Percentiles rank a stretch among this genome's conserved stretches.
Conservation (phyloP, 1,284 basidiomycete species). For the Prillingera fragicola region DNA sequence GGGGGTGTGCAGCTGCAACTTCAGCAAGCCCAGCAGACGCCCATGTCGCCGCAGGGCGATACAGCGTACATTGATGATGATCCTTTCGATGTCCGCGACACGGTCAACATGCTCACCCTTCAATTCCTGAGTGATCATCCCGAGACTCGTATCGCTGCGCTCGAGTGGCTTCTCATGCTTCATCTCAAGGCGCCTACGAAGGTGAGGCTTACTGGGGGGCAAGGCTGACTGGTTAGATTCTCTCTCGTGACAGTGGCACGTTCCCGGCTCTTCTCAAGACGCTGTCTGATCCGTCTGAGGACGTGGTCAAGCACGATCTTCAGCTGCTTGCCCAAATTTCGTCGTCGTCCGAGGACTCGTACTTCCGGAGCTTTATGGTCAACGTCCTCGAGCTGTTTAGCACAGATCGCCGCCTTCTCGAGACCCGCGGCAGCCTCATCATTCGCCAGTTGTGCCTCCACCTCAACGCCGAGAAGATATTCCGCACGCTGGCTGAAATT, state of each 20-base stretch:
- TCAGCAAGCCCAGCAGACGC: slow-evolving; percentile 6
- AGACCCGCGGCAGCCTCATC: slow-evolving; percentile 89
- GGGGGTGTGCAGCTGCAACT: slow-evolving; percentile 1
- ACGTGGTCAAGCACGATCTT: slow-evolving; percentile 93
- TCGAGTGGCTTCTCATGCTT: slow-evolving; percentile 98
- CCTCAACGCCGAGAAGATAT: slow-evolving; percentile 92
- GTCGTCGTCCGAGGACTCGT: slow-evolving; percentile 85
- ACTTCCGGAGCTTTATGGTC: slow-evolving; percentile 93
- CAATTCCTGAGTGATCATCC: slow-evolving; percentile 96
- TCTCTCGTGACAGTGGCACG: slow-evolving; percentile 93
- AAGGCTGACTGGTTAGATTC: slow-evolving; percentile 58
- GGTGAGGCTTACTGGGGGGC: slow-evolving; percentile 49
- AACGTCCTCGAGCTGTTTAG: slow-evolving; percentile 92
- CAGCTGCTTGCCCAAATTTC: slow-evolving; percentile 91
- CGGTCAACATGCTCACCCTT: slow-evolving; percentile 84
- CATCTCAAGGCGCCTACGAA: slow-evolving; percentile 96
- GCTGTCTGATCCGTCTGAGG: slow-evolving; percentile 91
- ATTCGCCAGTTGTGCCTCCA: slow-evolving; percentile 92
- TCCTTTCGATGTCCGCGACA: slow-evolving; percentile 84
- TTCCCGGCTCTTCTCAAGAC: slow-evolving; percentile 94
- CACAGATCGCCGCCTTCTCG: slow-evolving; percentile 84
- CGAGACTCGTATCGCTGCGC: slow-evolving; percentile 87
- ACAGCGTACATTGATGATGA: slow-evolving; percentile 58
- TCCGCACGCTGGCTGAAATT: slow-evolving; percentile 91
- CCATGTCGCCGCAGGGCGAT: slow-evolving; percentile 23